Conservation (phyloP, 371 early-diverging fungal species). For the Lichtheimia ramosa region DNA sequence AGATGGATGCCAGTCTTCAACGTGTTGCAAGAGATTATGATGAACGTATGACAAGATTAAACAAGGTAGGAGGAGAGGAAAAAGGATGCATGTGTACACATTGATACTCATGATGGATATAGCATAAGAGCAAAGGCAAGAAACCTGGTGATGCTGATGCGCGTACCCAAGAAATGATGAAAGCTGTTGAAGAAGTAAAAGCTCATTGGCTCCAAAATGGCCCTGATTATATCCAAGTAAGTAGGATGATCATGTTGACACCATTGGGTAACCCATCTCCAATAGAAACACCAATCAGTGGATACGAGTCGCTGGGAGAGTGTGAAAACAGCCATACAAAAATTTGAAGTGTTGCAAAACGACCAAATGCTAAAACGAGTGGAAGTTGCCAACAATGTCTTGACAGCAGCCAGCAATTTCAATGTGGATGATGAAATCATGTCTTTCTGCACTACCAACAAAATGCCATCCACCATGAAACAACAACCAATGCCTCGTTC, state of each 20-base stretch:
- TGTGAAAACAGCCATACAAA: conserved; percentile 33
- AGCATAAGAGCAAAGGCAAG: conserved; percentile 46
- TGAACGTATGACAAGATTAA: conserved; percentile 40
- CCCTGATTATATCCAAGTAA: conserved; percentile 44
- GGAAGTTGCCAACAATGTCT: conserved; percentile 24
- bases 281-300: conserved; percentile 47
- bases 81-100: background rate
- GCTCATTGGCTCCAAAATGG: conserved; percentile 45
- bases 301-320: conserved; percentile 47
- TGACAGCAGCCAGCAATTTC: conserved; percentile 20
- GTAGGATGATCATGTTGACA: background rate
- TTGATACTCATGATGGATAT: background rate
- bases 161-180: conserved; percentile 27
- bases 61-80: conserved; percentile 14
- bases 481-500: background rate
- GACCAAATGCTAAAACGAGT: conserved; percentile 42
- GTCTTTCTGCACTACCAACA: conserved; percentile 19
- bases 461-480: background rate
- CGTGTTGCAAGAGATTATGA: conserved; percentile 50
- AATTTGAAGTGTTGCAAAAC: conserved; percentile 52
- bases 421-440: conserved; percentile 24
- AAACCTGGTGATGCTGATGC: conserved; percentile 32
- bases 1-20: conserved; percentile 44
- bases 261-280: background rate
- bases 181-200: conserved; percentile 22